Evolutionary conservation across 345 rosid genomes (phyloP), one percentile per base, ranked within the genome.

Genomic region (Rhizophora apiculata): DNA sequence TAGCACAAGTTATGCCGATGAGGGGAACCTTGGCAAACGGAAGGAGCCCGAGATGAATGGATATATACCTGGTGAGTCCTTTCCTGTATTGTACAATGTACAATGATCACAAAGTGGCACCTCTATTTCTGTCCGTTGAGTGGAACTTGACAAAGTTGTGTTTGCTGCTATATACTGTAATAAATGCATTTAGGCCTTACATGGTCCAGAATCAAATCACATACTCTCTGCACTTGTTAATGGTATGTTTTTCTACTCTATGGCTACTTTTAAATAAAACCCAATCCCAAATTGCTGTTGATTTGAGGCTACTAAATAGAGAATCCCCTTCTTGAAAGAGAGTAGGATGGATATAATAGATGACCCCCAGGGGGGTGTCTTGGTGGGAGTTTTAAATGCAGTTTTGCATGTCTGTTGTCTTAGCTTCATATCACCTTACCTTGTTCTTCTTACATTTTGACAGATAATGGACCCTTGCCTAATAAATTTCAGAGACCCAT

Each of bases 41-140:
- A 70, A 74, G 68, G 75, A 74, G 54, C 69, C 0, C 26, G 75
- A 65, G 60, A 58, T 60, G 10, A 78, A 78, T 69, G 82, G 78
- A 63, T 62, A 26, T 65, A 26, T 78, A 31, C 74, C 62, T 70
- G 78, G 82, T 78, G 75, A 78, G 82, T 78, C 74, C 68, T 67
- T 64, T 64, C 53, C 63, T 81, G 74, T 60, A 71, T 63, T 21
- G 60, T 71, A 37, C 71, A 63, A 64, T 21, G 60, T 71, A 37
- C 71, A 63, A 64, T 62, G 57, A 65, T 52, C 63, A 65, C 67
- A 32, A 65, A 68, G 65, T 59, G 43, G 74, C 63, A 49, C 65
- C 55, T 76, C 36, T 67, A 43, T 65, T 51, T 67, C 60, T 66
- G 4, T 73, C 46, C 54, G 69, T 51, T 75, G 65, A 60, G 56